Conservation (phyloP, 1,284 basidiomycete species). For the Sanghuangporus weigelae region DNA sequence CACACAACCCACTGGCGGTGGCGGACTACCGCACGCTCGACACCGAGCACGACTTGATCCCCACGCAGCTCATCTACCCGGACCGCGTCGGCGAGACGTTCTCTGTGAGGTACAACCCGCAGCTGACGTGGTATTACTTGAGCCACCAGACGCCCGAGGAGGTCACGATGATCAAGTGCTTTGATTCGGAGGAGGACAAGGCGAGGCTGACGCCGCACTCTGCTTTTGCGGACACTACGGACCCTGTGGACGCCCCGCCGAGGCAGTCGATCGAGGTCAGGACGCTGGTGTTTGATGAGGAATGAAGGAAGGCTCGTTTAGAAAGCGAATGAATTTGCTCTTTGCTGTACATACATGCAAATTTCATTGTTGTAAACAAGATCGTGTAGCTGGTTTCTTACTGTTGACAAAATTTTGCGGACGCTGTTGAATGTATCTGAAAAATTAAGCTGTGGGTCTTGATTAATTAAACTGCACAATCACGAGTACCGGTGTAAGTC, state of each 20-base stretch:
- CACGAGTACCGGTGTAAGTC: too few species aligned
- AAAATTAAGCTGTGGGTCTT: too few species aligned
- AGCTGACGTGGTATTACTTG: constrained; percentile 31
- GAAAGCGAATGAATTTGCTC: too few species aligned
- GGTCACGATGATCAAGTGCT: constrained; percentile 28
- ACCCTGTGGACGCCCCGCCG: constrained; percentile 34
- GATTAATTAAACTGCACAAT: too few species aligned
- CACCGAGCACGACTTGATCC: constrained; percentile 30
- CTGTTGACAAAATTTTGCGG: too few species aligned
- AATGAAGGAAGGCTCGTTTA: not conserved
- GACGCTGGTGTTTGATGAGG: constrained; percentile 33
- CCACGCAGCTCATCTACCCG: constrained; percentile 30
- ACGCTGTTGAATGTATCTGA: too few species aligned
- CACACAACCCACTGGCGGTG: constrained; percentile 44
- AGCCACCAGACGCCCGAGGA: constrained; percentile 27
- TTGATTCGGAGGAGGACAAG: constrained; percentile 34
- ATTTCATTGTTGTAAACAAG: too few species aligned
- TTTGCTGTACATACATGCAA: too few species aligned
- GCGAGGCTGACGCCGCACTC: constrained; percentile 43
- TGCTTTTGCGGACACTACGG: constrained; percentile 37
- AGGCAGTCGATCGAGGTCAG: constrained; percentile 41
- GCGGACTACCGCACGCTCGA: constrained; percentile 40
- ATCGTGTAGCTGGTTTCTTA: too few species aligned
- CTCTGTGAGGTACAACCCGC: constrained; percentile 25
- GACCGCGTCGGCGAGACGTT: constrained; percentile 33